Evolutionary conservation across 139 green algal species (phyloP).

Genomic region (Asterochloris sp.): DNA sequence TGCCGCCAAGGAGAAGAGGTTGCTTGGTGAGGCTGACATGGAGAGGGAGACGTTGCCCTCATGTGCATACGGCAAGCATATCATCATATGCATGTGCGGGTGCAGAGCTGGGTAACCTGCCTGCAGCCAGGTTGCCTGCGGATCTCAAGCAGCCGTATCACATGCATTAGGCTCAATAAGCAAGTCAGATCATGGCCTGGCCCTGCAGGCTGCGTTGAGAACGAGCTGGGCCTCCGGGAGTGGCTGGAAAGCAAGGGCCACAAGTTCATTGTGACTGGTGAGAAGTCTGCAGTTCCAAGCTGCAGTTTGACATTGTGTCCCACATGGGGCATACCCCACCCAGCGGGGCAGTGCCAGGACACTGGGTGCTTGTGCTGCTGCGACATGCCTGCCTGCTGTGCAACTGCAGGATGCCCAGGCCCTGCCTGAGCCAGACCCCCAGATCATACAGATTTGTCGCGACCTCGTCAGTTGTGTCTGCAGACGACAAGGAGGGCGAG

Average conservation of each 20-base stretch:
- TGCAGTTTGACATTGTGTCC: neutral
- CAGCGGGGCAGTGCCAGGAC: no score
- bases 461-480: neutral
- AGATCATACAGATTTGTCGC: no score
- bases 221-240: conserved; percentile 23
- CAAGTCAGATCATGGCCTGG: no score
- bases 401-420: no score
- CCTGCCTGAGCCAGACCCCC: no score
- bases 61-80: neutral
- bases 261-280: conserved; percentile 22
- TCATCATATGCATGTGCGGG: neutral
- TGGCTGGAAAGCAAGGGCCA: conserved; percentile 20
- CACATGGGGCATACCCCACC: neutral
- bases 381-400: neutral
- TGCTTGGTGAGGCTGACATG: neutral
- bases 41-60: neutral
- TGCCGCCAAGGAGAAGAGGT: conserved; percentile 9
- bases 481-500: conserved; percentile 27
- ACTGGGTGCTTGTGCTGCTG: neutral
- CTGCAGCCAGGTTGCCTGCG: neutral
- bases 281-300: neutral
- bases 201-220: conserved; percentile 20
- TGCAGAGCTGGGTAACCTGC: neutral
- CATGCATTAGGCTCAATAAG: no score
- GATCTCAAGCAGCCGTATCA: neutral